Evolutionary conservation across 257 asterid species (phyloP), one percentile per base, ranked within the genome.

Genomic region (Gentiana straminea): DNA sequence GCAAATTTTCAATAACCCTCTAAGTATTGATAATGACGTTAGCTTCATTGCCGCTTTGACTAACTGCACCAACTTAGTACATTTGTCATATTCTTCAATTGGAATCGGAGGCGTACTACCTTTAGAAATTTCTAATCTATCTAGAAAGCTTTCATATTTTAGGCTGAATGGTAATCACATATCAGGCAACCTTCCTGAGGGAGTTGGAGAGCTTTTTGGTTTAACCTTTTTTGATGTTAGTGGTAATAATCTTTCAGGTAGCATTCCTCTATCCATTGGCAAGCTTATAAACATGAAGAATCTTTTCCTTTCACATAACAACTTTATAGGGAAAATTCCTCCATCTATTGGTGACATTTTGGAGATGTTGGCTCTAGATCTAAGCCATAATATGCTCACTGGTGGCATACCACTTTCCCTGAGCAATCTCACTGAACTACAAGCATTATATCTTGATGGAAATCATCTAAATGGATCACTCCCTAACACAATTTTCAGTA

Each of bases 21-120:
- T 24, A 24, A 24, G 24, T 24, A 24, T 24, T 24, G 24, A 24
- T 24, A 24, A 24, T 24, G 24, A 24, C 24, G 24, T 24, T 24
- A 24, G 24, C 24, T 24, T 24, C 24, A 24, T 24, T 24, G 24
- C 24, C 24, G 24, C 24, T 24, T 24, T 24, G 24, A 24, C 57
- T 7, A 77, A 77, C 52, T 70, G 77, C 68, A 53, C 72, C 1
- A 56, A 61, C 35, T 58, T 77, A 7, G 34, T 34, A 47, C 4
- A 37, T 41, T 33, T 77, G 32, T 67, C 68, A 34, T 51, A 67
- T 8, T 51, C 48, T 1, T 3, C 36, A 13, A 70, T 66, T 36
- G 34, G 34, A n/a, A 53, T 77, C 12, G 55, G 72, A 38, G 4
- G 24, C 24, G 24, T 24, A 24, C 24, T 24, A 24, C 24, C 24